Conservation (phyloP, 176 grass and related monocot genomes). For the Saccharum officinarum region DNA sequence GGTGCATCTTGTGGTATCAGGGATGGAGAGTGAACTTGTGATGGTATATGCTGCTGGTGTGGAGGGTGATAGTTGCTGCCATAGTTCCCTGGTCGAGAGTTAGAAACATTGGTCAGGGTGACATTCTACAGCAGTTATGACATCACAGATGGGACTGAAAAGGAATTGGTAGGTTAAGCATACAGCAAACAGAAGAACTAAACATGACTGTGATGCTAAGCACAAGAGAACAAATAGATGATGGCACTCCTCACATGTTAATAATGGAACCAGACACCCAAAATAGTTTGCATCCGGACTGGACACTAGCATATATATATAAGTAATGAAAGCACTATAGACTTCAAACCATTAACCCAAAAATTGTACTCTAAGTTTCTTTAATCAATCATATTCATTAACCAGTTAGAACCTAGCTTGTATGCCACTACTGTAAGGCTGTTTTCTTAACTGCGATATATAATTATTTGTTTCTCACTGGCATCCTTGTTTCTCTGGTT, state of each 20-base stretch:
- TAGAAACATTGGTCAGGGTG: not conserved
- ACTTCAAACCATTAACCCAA: not conserved
- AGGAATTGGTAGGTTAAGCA: constrained; percentile 13
- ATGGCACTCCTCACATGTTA: constrained; percentile 1
- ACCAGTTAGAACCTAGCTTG: not conserved
- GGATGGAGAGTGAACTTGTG: constrained; percentile 11
- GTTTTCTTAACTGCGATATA: not conserved
- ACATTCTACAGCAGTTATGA: not conserved
- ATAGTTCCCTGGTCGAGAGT: constrained; percentile 33
- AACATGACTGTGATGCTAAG: not conserved
- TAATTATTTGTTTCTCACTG: not conserved
- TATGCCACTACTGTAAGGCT: not conserved
- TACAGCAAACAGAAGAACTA: not conserved
- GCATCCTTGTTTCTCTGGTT: not conserved
- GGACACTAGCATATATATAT: not conserved
- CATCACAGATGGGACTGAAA: not conserved
- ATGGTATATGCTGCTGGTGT: constrained; percentile 32
- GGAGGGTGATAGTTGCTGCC: constrained; percentile 33
- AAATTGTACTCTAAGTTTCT: not conserved
- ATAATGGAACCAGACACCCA: not conserved
- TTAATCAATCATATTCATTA: not conserved
- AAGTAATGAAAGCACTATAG: not conserved
- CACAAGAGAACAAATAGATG: not conserved
- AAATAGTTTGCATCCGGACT: not conserved
- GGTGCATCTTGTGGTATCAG: not conserved